A percentile compares a stretch with the other conserved stretches of the same genome.
Evolutionary conservation across 495 filamentous ascomycete genomes (phyloP).

Genomic region (Haplographium delicatum): DNA sequence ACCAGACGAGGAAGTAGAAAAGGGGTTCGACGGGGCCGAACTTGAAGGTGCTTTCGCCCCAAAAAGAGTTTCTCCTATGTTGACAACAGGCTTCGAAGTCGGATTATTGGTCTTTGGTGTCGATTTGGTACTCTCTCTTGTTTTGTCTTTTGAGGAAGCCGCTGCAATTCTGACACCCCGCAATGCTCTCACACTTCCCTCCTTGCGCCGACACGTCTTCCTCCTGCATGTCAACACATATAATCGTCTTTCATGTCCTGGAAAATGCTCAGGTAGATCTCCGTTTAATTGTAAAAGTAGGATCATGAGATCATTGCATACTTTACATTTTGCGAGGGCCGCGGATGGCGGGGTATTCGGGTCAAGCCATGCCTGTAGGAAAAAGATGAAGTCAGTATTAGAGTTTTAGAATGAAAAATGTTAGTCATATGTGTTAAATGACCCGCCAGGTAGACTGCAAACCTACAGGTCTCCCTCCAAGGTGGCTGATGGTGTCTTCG

Average conservation of each 20-base stretch:
- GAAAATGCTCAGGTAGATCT: constrained; percentile 80
- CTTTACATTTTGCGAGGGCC: constrained; percentile 76
- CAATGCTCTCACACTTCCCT: constrained; percentile 70
- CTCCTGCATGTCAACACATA: constrained; percentile 78
- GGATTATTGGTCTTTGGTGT: constrained; percentile 26
- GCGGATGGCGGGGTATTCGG: constrained; percentile 64
- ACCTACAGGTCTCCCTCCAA: constrained; percentile 83
- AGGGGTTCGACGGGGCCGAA: constrained; percentile 38
- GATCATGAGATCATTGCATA: constrained; percentile 78
- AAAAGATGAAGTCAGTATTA: constrained; percentile 4
- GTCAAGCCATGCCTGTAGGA: constrained; percentile 72
- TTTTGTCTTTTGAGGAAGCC: constrained; percentile 20
- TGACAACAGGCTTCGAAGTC: constrained; percentile 20
- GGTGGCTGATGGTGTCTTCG: constrained; percentile 80
- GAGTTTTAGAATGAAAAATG: neutral
- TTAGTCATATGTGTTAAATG: neutral
- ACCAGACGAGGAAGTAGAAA: constrained; percentile 33
- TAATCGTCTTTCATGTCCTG: constrained; percentile 76
- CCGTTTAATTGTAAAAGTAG: constrained; percentile 88
- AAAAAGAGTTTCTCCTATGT: constrained; percentile 54
- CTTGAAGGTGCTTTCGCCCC: constrained; percentile 36
- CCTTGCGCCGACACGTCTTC: constrained; percentile 76
- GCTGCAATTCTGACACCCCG: constrained; percentile 53
- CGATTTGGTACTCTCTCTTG: constrained; percentile 27
- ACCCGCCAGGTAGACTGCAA: neutral